Base-by-base conservation (phyloP, 1,284 basidiomycete species). In the Pseudozyma pruni region DNA sequence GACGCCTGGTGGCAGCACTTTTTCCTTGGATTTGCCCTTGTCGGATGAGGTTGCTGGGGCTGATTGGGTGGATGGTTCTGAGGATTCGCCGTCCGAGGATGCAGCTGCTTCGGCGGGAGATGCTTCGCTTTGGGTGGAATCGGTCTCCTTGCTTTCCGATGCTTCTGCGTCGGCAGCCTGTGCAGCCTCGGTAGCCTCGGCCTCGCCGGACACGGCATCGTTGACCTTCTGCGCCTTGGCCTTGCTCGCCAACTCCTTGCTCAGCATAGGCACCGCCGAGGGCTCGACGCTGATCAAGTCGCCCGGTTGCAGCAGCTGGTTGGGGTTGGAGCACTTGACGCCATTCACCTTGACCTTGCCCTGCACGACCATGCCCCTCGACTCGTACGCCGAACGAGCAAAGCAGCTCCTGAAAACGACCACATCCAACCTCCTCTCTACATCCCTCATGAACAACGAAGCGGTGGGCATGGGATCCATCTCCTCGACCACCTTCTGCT, bases 241-340 rank as follows among this genome's bases (percentile, higher is more conserved):
- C 46, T 61, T 62, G 37, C 72, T 72, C 10, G 63, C 72, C 8
- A 80, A 51, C 31, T 76, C 68, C 27, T 68, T 35, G 52, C 67
- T 66, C 3, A 81, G 72, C 85, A 96, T 91, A 11, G 89, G 87
- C 34, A 98, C 91, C 7, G 90, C 89, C 13, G 83, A 81, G 0
- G 94, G 93, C 71, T 95, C 87, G 33, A 98, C 91, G 14, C 92
- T 89, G 58, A 98, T 88, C 87, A 98, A 89, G 83, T 99, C 96
- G 20, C 95, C 94, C 1, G 94, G 94, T 41, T 93, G 90, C 22
- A 98, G 86, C 53, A 93, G 89, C n/a, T 90, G 90, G 80, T 94
- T 95, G 23, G 94, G 88, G 76, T 95, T 89, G 59, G 86, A 86
- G 76, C 93, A 89, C 92, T 96, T 70, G 27, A 68, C 48, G 4